Conservation (phyloP, 305 asterid species). For the Fraxinus angustifolia region DNA sequence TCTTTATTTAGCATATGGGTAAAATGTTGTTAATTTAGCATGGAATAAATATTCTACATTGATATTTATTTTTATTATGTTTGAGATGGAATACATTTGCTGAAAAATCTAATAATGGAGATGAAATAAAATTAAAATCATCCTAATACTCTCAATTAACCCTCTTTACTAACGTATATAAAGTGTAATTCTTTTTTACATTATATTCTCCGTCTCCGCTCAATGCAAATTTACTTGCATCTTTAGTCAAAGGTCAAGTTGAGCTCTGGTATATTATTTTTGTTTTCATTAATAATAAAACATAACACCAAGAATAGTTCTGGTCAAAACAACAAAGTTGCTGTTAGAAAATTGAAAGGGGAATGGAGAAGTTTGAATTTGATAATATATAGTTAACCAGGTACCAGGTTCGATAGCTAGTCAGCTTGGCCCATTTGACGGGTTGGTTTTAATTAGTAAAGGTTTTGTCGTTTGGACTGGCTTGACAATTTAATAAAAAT, state of each 20-base stretch:
- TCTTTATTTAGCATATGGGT: background rate
- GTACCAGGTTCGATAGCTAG: background rate
- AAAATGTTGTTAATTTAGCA: background rate
- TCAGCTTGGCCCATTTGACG: conserved; percentile 24
- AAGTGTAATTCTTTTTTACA: background rate
- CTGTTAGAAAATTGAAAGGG: conserved; percentile 19
- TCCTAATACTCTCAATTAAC: background rate
- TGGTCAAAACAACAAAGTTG: background rate
- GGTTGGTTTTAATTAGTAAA: conserved; percentile 13
- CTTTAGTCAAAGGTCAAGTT: background rate
- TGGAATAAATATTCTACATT: background rate
- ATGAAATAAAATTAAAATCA: background rate
- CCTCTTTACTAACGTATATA: background rate
- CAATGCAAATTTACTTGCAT: background rate
- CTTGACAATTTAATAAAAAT: background rate
- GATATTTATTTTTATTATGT: background rate
- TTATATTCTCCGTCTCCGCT: background rate
- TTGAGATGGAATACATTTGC: background rate
- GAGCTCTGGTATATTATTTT: background rate
- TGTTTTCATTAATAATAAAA: no score
- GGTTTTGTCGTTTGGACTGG: background rate
- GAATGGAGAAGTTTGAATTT: conserved; percentile 21
- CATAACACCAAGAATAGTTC: background rate
- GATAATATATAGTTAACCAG: background rate
- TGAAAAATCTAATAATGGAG: background rate